Evolutionary conservation across 345 rosid genomes (phyloP).

Genomic region (Rhodomyrtus tomentosa): DNA sequence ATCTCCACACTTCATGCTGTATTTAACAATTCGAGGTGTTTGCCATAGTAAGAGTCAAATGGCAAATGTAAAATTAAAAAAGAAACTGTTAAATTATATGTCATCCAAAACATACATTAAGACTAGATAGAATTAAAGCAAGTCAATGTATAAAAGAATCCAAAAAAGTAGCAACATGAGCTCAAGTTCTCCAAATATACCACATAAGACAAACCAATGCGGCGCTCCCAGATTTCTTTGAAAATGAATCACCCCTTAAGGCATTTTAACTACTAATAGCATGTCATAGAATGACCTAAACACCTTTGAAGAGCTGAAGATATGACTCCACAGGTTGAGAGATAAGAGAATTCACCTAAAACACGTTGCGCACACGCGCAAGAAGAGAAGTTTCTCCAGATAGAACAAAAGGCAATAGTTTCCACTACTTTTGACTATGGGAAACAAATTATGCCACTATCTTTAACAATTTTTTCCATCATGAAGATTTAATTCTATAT

Average conservation of each 20-base stretch:
- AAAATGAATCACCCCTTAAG: not conserved
- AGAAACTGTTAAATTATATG: not conserved
- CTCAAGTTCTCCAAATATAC: not conserved
- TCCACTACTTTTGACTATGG: not conserved
- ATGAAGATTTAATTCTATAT: not conserved
- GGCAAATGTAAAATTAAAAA: not conserved
- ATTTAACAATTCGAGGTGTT: not conserved
- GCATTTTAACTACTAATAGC: not conserved
- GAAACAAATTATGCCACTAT: not conserved
- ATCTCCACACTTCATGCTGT: too few species aligned
- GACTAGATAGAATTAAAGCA: not conserved
- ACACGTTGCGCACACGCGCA: not conserved
- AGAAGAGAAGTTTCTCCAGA: not conserved
- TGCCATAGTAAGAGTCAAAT: not conserved
- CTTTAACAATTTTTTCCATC: not conserved
- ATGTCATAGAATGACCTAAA: not conserved
- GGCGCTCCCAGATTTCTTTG: not conserved
- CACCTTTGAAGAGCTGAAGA: not conserved
- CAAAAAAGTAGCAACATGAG: not conserved
- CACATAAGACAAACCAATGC: not conserved
- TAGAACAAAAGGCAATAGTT: not conserved
- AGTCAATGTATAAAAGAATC: not conserved
- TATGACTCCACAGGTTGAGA: not conserved
- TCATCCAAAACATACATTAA: not conserved
- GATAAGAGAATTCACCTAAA: not conserved